Conservation (phyloP, 768 basidiomycete species). For the Naganishia onofrii region DNA sequence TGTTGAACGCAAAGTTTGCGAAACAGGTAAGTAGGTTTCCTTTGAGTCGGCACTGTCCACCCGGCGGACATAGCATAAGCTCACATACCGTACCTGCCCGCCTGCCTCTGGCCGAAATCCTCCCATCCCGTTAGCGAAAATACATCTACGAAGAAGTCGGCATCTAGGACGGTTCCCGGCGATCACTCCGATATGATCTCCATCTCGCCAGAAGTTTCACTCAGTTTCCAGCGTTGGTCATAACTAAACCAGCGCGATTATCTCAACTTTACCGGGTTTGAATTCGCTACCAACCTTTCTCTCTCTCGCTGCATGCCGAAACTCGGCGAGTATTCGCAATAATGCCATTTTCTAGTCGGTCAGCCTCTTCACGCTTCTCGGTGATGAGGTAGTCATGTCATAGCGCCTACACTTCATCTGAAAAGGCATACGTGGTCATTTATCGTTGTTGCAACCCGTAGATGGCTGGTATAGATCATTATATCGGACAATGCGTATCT, state of each 20-base stretch:
- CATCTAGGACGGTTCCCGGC: background rate
- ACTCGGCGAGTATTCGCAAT: too few species aligned
- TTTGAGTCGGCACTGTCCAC: background rate
- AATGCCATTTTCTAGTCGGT: too few species aligned
- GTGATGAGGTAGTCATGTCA: too few species aligned
- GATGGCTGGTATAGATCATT: too few species aligned
- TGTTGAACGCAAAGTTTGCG: constrained; percentile 20
- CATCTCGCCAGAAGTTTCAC: background rate
- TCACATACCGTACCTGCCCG: background rate
- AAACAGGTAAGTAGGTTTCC: constrained; percentile 7
- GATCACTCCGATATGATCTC: background rate
- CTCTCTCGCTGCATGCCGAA: too few species aligned
- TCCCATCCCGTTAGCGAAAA: background rate
- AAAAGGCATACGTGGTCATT: background rate
- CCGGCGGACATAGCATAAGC: background rate
- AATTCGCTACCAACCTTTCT: too few species aligned
- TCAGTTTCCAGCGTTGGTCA: background rate
- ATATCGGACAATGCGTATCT: background rate
- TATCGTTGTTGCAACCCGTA: background rate
- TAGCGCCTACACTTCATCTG: too few species aligned
- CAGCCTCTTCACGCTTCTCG: too few species aligned
- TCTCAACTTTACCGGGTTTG: too few species aligned
- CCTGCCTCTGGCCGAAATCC: background rate
- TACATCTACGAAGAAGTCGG: constrained; percentile 24
- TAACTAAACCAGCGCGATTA: background rate